A percentile compares a stretch with the other conserved stretches of the same genome.
Evolutionary conservation across 176 grass and related monocot species (phyloP).

Genomic region (Juncus inflexus): DNA sequence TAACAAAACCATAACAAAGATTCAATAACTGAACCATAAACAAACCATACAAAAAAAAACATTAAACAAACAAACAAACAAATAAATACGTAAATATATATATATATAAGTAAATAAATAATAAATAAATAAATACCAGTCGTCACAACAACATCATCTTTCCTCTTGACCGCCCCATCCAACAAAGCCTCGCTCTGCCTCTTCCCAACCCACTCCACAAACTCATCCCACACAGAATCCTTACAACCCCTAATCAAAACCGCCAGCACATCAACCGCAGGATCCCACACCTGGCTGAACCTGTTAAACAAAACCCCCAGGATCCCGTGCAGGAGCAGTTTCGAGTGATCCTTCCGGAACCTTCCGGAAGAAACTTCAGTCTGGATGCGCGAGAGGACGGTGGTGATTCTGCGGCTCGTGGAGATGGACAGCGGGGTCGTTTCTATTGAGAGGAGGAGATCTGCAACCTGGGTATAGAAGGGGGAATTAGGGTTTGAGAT

Average conservation of each 20-base stretch:
- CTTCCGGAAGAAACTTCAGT: slow-evolving; percentile 59
- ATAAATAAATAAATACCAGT: slow-evolving; percentile 31
- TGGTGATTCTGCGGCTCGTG: slow-evolving; percentile 67
- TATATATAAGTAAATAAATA: no score
- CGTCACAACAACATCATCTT: slow-evolving; percentile 33
- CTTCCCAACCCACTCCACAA: slow-evolving; percentile 46
- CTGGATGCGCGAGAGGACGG: slow-evolving; percentile 61
- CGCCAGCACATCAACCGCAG: slow-evolving; percentile 58
- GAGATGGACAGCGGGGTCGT: slow-evolving; percentile 58
- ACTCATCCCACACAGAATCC: slow-evolving; percentile 66
- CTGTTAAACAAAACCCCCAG: slow-evolving; percentile 80
- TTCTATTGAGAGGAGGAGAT: slow-evolving; percentile 65
- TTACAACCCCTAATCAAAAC: slow-evolving; percentile 64
- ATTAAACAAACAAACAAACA: no score
- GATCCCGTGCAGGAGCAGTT: slow-evolving; percentile 78
- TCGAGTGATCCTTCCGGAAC: slow-evolving; percentile 57
- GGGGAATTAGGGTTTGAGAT: slow-evolving; percentile 22
- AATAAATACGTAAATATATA: no score
- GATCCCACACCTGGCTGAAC: slow-evolving; percentile 77
- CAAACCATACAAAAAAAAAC: no score
- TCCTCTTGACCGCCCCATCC: slow-evolving; percentile 34
- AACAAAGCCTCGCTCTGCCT: slow-evolving; percentile 43
- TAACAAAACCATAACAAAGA: no score
- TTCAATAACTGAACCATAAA: no score
- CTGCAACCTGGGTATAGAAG: slow-evolving; percentile 52